Percentiles rank a stretch among this genome's conserved stretches.
phyloP scores from a whole-genome alignment of 805 yeast species.

The Ogataea kodamae region DNA sequence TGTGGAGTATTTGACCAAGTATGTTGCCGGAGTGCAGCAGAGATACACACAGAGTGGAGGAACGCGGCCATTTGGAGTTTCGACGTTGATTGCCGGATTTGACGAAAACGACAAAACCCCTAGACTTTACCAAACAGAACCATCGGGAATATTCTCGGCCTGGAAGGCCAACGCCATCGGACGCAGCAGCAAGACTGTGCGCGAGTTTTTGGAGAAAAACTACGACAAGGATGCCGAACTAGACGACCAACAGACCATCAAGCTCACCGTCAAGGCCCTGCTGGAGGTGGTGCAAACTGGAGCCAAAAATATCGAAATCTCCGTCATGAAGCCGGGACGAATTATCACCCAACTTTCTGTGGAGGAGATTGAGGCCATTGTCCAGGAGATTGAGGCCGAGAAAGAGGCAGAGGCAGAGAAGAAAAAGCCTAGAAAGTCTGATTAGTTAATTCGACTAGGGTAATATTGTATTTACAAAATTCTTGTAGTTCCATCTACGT shows the following conservation, averaged over 20 bases:
- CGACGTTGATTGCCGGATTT: slow-evolving; percentile 93
- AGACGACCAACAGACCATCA: slow-evolving; percentile 67
- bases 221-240: slow-evolving; percentile 55
- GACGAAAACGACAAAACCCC: slow-evolving; percentile 82
- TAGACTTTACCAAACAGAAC: slow-evolving; percentile 89
- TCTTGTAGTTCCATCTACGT: slow-evolving; percentile 31
- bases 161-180: slow-evolving; percentile 99
- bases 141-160: slow-evolving; percentile 93
- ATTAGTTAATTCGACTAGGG: slow-evolving; percentile 20
- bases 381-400: slow-evolving; percentile 81
- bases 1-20: slow-evolving; percentile 86
- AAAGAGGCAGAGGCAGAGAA: slow-evolving; percentile 79
- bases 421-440: slow-evolving; percentile 46
- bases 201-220: slow-evolving; percentile 91
- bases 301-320: slow-evolving; percentile 91
- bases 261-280: slow-evolving; percentile 78
- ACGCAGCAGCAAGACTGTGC: slow-evolving; percentile 88
- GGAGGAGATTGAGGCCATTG: slow-evolving; percentile 72
- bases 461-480: slow-evolving; percentile 7
- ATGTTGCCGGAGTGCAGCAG: slow-evolving; percentile 97
- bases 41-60: slow-evolving; percentile 97
- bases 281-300: slow-evolving; percentile 98
- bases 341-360: slow-evolving; percentile 56
- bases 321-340: slow-evolving; percentile 73
- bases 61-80: slow-evolving; percentile 95